Evolutionary conservation across 768 basidiomycete genomes (phyloP).

Genomic region (Pholiota molesta): DNA sequence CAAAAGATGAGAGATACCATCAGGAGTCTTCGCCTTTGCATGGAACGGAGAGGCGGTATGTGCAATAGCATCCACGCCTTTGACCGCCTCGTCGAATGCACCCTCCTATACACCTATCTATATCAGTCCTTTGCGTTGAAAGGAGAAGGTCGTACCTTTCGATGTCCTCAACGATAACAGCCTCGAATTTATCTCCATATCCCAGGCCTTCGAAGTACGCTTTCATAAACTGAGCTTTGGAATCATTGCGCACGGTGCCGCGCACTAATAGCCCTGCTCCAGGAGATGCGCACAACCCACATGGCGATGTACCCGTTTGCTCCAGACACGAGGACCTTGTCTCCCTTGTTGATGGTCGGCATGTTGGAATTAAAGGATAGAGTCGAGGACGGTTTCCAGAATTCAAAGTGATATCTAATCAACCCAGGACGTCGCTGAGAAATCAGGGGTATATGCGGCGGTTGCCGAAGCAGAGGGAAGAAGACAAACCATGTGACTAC

Average conservation of each 20-base stretch:
- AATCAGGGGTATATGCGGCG: too few relatives aligned
- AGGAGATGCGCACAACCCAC: slow-evolving; percentile 61
- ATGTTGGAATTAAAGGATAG: not conserved
- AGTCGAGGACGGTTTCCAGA: too few relatives aligned
- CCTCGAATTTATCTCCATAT: slow-evolving; percentile 61
- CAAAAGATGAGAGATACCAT: slow-evolving; percentile 20
- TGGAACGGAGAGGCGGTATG: slow-evolving; percentile 72
- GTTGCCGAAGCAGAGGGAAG: too few relatives aligned
- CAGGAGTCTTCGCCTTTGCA: slow-evolving; percentile 45
- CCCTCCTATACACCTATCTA: slow-evolving; percentile 42
- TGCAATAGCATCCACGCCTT: slow-evolving; percentile 71
- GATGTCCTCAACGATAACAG: slow-evolving; percentile 74
- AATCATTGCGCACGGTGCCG: slow-evolving; percentile 65
- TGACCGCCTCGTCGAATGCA: slow-evolving; percentile 80
- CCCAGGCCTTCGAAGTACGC: slow-evolving; percentile 51
- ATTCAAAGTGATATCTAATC: too few relatives aligned
- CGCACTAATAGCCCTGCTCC: slow-evolving; percentile 64
- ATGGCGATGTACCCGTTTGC: slow-evolving; percentile 63
- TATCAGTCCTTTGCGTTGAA: not conserved
- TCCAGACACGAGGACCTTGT: slow-evolving; percentile 53
- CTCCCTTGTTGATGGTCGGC: slow-evolving; percentile 18
- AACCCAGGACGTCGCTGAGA: too few relatives aligned
- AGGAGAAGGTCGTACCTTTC: slow-evolving; percentile 27
- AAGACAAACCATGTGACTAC: too few relatives aligned
- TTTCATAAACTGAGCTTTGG: slow-evolving; percentile 60